phyloP scores from a whole-genome alignment of 2,329 filamentous ascomycete genomes.

The Cordyceps fumosorosea region DNA sequence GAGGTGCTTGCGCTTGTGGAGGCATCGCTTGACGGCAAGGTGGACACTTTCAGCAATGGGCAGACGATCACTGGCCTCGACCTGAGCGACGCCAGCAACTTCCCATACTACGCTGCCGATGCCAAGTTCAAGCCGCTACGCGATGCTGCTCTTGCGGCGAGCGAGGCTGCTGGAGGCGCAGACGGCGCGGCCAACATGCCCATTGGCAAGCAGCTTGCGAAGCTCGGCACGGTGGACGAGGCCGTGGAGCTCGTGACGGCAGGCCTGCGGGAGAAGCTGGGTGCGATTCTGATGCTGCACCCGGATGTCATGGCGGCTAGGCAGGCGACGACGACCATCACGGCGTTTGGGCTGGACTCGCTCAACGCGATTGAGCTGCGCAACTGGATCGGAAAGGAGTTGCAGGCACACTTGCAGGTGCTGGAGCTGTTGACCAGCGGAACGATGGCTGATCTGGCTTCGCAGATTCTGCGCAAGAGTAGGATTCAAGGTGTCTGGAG shows the following conservation, averaged over 20 bases:
- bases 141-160: conserved; percentile 27
- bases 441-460: conserved; percentile 16
- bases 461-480: conserved; percentile 21
- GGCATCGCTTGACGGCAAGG: conserved; percentile 41
- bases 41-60: conserved; percentile 35
- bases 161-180: conserved; percentile 11
- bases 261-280: conserved; percentile 25
- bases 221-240: conserved; percentile 14
- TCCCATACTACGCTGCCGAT: conserved; percentile 49
- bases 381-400: conserved; percentile 44
- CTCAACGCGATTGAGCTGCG: conserved; percentile 44
- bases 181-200: conserved; percentile 13
- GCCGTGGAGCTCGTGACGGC: conserved; percentile 21
- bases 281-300: conserved; percentile 28
- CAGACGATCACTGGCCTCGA: conserved; percentile 50
- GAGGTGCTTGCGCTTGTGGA: conserved; percentile 49
- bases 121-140: conserved; percentile 47
- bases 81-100: conserved; percentile 34
- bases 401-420: conserved; percentile 45
- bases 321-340: conserved; percentile 19
- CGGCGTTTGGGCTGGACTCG: conserved; percentile 34
- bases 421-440: conserved; percentile 46
- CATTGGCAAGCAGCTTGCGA: conserved; percentile 17
- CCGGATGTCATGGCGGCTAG: conserved; percentile 18
- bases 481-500: conserved; percentile 19